These are phyloP conservation scores for Phellopilus nigrolimitatus DNA, from an alignment of 1,284 basidiomycete species.

Conservation along the genomic window DNA sequence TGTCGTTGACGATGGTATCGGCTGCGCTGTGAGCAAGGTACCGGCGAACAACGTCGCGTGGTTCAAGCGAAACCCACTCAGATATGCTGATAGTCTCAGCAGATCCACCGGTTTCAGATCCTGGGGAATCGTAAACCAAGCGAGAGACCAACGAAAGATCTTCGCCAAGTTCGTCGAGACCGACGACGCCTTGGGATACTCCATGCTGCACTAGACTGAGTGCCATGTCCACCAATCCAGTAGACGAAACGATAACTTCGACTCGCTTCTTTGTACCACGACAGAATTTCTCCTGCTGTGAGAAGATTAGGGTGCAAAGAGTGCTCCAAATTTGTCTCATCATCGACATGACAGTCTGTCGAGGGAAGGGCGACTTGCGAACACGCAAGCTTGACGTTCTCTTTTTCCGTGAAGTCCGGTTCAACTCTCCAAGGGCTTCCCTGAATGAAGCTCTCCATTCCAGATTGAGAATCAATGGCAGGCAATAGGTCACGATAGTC, in stretches of 20 bases:
- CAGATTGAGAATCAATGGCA: slow-evolving; percentile 41
- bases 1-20: slow-evolving; percentile 61
- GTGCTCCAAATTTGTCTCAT: slow-evolving; percentile 2
- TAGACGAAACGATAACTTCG: slow-evolving; percentile 53
- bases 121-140: slow-evolving; percentile 77
- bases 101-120: slow-evolving; percentile 32
- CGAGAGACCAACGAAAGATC: slow-evolving; percentile 82
- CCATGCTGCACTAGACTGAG: slow-evolving; percentile 81
- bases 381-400: slow-evolving; percentile 37
- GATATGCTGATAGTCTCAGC: slow-evolving; percentile 68
- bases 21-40: slow-evolving; percentile 73
- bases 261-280: slow-evolving; percentile 76
- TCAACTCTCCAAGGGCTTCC: slow-evolving; percentile 43
- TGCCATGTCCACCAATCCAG: slow-evolving; percentile 77
- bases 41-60: slow-evolving; percentile 60
- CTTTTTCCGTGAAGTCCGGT: slow-evolving; percentile 53
- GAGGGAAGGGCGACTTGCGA: slow-evolving; percentile 16
- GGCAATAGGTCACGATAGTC: slow-evolving; percentile 64
- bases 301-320: slow-evolving; percentile 3
- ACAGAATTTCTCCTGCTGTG: slow-evolving; percentile 41
- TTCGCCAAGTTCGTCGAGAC: slow-evolving; percentile 82
- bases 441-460: slow-evolving; percentile 38
- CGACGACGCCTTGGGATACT: slow-evolving; percentile 73
- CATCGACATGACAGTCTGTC: slow-evolving; percentile 2
- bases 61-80: slow-evolving; percentile 65